Percentiles rank a stretch among this genome's conserved stretches.
Conservation (phyloP, 2,329 filamentous ascomycete genomes). For the Ustulina deusta region DNA sequence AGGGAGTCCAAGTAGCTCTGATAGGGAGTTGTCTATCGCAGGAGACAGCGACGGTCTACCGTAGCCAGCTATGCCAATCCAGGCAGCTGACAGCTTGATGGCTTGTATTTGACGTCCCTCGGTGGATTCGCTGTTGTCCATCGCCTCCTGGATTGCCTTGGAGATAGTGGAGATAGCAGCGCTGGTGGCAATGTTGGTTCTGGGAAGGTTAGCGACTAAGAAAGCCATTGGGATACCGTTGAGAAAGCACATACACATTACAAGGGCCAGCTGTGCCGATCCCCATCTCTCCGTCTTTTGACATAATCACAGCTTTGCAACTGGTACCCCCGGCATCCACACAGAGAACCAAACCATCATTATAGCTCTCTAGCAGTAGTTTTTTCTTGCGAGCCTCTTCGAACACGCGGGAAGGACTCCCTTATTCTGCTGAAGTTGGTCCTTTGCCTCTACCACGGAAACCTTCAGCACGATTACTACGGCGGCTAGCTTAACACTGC, state of each 20-base stretch:
- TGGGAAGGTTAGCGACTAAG: constrained; percentile 8
- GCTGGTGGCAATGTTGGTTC: constrained; percentile 21
- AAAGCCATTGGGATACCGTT: not conserved
- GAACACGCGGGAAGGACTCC: constrained; percentile 29
- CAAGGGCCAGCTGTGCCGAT: constrained; percentile 27
- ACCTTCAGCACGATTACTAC: constrained; percentile 21
- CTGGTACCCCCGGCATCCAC: constrained; percentile 35
- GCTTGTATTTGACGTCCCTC: not conserved
- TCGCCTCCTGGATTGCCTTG: constrained; percentile 23
- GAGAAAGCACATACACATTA: constrained; percentile 26
- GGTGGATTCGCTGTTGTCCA: constrained; percentile 16
- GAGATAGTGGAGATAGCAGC: constrained; percentile 26
- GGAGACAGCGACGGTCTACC: constrained; percentile 23
- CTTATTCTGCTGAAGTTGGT: constrained; percentile 19
- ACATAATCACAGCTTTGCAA: constrained; percentile 33
- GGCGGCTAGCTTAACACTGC: constrained; percentile 33
- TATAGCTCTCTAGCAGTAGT: not conserved
- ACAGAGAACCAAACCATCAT: constrained; percentile 24
- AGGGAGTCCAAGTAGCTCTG: constrained; percentile 16
- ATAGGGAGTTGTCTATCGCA: constrained; percentile 4
- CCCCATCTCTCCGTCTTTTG: constrained; percentile 30
- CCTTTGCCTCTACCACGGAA: constrained; percentile 24
- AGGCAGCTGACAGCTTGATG: constrained; percentile 27
- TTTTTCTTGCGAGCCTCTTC: constrained; percentile 19
- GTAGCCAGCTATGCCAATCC: constrained; percentile 34